Percentiles rank a stretch among this genome's conserved stretches.
phyloP scores from a whole-genome alignment of 1,139 yeast genomes.

The Lodderomyces metapsilosis region DNA sequence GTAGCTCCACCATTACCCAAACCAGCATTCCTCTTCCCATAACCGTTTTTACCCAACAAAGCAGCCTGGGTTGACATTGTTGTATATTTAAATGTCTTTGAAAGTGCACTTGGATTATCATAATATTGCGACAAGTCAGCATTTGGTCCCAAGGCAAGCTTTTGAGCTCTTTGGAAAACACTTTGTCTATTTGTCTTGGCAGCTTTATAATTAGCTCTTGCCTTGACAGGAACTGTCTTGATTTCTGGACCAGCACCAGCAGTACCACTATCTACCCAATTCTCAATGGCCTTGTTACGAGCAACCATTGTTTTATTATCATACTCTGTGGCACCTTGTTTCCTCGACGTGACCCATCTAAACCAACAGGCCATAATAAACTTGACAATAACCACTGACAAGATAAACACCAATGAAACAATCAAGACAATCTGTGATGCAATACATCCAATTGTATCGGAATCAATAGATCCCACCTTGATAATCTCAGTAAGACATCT shows the following conservation, averaged over 20 bases:
- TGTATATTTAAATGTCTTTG: slow-evolving; percentile 48
- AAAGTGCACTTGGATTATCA: slow-evolving; percentile 32
- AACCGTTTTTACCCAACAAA: slow-evolving; percentile 27
- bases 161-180: slow-evolving; percentile 39
- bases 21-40: slow-evolving; percentile 17
- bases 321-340: slow-evolving; percentile 74
- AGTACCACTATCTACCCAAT: slow-evolving; percentile 65
- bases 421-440: slow-evolving; percentile 83
- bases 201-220: slow-evolving; percentile 49
- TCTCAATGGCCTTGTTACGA: slow-evolving; percentile 64
- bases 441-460: slow-evolving; percentile 92
- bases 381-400: slow-evolving; percentile 73
- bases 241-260: slow-evolving; percentile 53
- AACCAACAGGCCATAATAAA: slow-evolving; percentile 86
- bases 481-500: slow-evolving; percentile 84
- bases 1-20: slow-evolving; percentile 9
- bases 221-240: slow-evolving; percentile 49
- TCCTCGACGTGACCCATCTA: slow-evolving; percentile 75
- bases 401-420: slow-evolving; percentile 77
- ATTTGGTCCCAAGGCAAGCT: slow-evolving; percentile 41
- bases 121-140: slow-evolving; percentile 41
- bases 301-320: slow-evolving; percentile 47
- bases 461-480: slow-evolving; percentile 86
- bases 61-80: slow-evolving; percentile 61
- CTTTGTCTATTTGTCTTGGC: slow-evolving; percentile 44